phyloP scores from a whole-genome alignment of 2,329 filamentous ascomycete species.

The Aschersonia sp. region DNA sequence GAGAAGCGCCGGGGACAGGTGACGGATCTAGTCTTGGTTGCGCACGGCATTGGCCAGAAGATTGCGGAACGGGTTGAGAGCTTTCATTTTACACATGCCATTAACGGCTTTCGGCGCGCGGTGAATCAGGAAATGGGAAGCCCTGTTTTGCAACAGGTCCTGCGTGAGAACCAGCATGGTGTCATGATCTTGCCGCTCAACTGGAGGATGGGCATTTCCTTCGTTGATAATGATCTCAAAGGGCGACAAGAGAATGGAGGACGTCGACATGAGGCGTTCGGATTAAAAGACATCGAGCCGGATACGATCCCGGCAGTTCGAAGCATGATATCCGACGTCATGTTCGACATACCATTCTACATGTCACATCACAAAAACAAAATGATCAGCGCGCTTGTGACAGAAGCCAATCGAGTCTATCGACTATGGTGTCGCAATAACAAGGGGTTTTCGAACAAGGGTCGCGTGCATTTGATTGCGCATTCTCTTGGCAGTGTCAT shows the following conservation, averaged over 20 bases:
- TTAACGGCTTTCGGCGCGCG: conserved; percentile 76
- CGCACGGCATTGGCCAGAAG: conserved; percentile 95
- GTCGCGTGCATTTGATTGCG: conserved; percentile 80
- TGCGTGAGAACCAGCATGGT: conserved; percentile 67
- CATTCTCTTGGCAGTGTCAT: conserved; percentile 92
- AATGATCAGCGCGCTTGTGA: conserved; percentile 80
- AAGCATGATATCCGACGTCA: conserved; percentile 88
- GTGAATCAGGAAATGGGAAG: conserved; percentile 73
- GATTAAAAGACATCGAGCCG: conserved; percentile 80
- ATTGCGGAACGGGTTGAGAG: conserved; percentile 88
- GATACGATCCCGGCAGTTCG: conserved; percentile 83
- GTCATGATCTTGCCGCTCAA: conserved; percentile 93
- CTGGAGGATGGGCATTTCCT: conserved; percentile 77
- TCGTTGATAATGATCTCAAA: conserved; percentile 63
- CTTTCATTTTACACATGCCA: conserved; percentile 92
- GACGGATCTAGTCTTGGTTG: conserved; percentile 77
- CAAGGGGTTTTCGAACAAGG: conserved; percentile 63
- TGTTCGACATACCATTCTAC: conserved; percentile 97
- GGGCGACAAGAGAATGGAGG: conserved; percentile 35
- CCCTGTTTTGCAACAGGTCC: conserved; percentile 56
- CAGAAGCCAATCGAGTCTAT: conserved; percentile 92
- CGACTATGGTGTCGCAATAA: conserved; percentile 91
- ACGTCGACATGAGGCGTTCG: conserved; percentile 44
- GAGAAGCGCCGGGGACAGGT: conserved; percentile 54
- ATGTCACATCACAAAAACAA: conserved; percentile 90